phyloP scores from a whole-genome alignment of 1,284 basidiomycete species.

The Coriolopsis trogii region DNA sequence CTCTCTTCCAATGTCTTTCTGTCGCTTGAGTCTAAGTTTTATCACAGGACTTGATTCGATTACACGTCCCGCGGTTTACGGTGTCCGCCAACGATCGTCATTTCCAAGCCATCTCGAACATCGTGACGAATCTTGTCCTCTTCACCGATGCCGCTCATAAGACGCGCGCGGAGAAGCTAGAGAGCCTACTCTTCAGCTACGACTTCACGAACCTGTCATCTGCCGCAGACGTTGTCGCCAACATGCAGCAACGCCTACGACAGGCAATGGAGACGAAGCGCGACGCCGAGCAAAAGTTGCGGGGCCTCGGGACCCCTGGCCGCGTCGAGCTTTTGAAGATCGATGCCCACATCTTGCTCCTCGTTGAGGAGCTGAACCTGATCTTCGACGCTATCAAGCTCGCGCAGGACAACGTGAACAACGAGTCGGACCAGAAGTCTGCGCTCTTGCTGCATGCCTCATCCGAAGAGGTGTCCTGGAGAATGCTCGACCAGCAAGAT shows the following conservation, averaged over 20 bases:
- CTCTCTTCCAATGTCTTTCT: no score
- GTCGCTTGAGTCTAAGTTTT: no score
- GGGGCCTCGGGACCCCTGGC: conserved; percentile 47
- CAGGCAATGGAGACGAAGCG: conserved; percentile 66
- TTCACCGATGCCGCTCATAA: conserved; percentile 89
- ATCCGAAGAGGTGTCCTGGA: conserved; percentile 91
- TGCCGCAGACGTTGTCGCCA: conserved; percentile 70
- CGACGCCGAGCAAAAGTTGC: conserved; percentile 46
- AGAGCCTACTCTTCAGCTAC: conserved; percentile 88
- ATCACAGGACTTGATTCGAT: conserved; percentile 74
- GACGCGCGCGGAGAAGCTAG: conserved; percentile 74
- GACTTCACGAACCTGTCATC: conserved; percentile 84
- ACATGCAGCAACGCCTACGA: conserved; percentile 78
- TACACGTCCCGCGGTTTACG: conserved; percentile 85
- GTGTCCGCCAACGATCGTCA: conserved; percentile 89
- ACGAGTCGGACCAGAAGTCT: conserved; percentile 75
- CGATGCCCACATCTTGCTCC: conserved; percentile 74
- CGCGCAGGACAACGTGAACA: conserved; percentile 77
- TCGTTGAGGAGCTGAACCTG: conserved; percentile 83
- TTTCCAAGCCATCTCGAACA: conserved; percentile 86
- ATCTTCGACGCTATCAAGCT: conserved; percentile 90
- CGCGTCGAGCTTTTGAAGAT: conserved; percentile 68
- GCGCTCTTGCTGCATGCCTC: conserved; percentile 83
- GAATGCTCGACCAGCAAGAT: conserved; percentile 81
- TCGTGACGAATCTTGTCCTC: conserved; percentile 86